Percentiles rank a stretch among this genome's conserved stretches.
These are phyloP conservation scores for Trypanosoma conorhini DNA, from an alignment of 208 protist genomes.

Conservation along the genomic window DNA sequence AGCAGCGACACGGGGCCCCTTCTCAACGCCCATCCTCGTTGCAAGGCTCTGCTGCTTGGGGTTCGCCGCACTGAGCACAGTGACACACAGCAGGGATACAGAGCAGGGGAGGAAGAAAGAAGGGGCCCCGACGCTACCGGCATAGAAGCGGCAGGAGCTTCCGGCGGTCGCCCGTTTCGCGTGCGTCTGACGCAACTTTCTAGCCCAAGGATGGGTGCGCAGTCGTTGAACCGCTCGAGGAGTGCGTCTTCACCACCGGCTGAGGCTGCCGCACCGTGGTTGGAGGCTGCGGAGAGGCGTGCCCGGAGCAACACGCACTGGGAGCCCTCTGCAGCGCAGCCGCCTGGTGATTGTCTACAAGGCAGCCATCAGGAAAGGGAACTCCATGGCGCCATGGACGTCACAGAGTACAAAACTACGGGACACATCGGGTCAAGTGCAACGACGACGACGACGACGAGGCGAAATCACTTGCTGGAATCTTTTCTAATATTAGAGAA, in stretches of 20 bases:
- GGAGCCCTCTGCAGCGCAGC: not conserved
- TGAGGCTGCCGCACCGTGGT: not conserved
- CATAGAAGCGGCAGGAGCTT: not conserved
- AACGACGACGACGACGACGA: not conserved
- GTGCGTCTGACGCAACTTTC: constrained; percentile 6
- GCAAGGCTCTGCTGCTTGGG: not conserved
- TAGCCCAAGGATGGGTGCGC: not conserved
- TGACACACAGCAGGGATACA: not conserved
- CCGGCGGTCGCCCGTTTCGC: constrained; percentile 9
- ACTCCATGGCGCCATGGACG: not conserved
- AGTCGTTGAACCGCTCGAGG: not conserved
- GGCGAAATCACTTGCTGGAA: constrained; percentile 8
- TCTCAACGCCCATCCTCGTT: not conserved
- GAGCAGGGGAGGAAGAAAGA: not conserved
- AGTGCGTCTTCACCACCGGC: not conserved
- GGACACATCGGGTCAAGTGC: not conserved
- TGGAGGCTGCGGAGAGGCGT: constrained; percentile 11
- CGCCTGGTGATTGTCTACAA: not conserved
- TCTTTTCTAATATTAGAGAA: constrained; percentile 19
- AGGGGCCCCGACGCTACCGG: not conserved
- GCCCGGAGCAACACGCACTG: not conserved
- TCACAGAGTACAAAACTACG: not conserved
- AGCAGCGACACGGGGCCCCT: not conserved
- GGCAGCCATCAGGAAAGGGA: not conserved
- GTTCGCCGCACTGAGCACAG: not conserved